phyloP scores from a whole-genome alignment of 2,329 filamentous ascomycete species.

The Bimuria novae-zelandiae region DNA sequence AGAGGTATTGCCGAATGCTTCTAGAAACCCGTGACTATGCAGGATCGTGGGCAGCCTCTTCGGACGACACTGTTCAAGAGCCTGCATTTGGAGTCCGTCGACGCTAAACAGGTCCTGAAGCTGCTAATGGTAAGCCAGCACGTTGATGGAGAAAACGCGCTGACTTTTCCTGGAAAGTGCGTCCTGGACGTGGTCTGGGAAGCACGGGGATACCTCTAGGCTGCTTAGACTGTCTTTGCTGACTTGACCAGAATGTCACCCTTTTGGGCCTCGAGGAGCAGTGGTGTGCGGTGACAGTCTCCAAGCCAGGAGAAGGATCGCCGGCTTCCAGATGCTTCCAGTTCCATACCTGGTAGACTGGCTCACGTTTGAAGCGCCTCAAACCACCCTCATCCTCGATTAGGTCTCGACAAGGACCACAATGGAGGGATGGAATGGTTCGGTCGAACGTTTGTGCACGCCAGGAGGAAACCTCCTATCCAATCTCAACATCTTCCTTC shows the following conservation, averaged over 20 bases:
- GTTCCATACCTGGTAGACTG: neutral
- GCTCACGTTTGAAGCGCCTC: neutral
- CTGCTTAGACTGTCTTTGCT: neutral
- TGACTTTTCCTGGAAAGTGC: neutral
- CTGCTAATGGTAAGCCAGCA: neutral
- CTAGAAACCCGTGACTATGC: constrained; percentile 17
- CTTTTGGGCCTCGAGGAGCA: neutral
- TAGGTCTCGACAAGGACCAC: neutral
- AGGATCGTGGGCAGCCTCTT: constrained; percentile 2
- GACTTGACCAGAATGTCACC: neutral
- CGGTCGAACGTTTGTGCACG: neutral
- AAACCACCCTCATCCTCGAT: neutral
- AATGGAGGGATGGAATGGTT: neutral
- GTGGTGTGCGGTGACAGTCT: neutral
- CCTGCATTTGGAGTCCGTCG: constrained; percentile 10
- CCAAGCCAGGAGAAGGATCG: neutral
- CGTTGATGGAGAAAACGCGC: neutral
- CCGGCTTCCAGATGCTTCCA: neutral
- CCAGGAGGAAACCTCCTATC: neutral
- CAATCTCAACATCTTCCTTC: constrained; percentile 5
- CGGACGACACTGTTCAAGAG: constrained; percentile 11
- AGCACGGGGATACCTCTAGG: neutral
- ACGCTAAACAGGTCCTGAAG: neutral
- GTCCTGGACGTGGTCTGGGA: neutral
- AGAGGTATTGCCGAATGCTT: constrained; percentile 15